Base-by-base conservation (phyloP, 2,329 filamentous ascomycete species). In the Claviceps monticola region DNA sequence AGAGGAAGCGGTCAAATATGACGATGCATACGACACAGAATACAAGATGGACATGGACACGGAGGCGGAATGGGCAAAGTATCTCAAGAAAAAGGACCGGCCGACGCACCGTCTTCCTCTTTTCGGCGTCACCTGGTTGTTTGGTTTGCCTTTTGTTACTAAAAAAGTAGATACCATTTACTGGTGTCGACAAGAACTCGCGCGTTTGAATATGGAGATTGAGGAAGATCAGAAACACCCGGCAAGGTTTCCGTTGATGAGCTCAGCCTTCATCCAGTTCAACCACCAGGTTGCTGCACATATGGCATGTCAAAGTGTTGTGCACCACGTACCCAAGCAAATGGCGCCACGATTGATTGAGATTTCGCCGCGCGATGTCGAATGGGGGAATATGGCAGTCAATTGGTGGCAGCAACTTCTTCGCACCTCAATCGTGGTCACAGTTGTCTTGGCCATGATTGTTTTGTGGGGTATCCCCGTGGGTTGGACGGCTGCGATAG, bases 351-450 rank as follows among this genome's bases (percentile, higher is more conserved):
- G 93, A 29, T 78, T 87, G 42, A 86, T 95, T n/a, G 93, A 98
- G 64, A 89, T 98, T 46, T 88, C 89, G 6, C 93, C 93, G 0
- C 83, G 84, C 44, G 90, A 97, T 63, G 88, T 98, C 8, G 77
- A 94, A 42, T 98, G 93, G 93, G 88, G 94, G 57, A 98, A 98
- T 63, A 91, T 98, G 83, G 90, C 88, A 0, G 85, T 96, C 59
- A 82, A 78, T 51, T 97, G 93, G 91, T 97, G 90, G 89, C 83
- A 91, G 56, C 79, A 84, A 52, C 95, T 91, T 75, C 61, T 88
- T 34, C 80, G 88, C 29, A 82, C 82, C 2, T 76, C 72, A 38
- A 64, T 84, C 8, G 83, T 91, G 11, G 69, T 88, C 34, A 67
- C 71, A 7, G 59, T 85, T 23, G 83, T 95, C 7, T 66, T 75